Evolutionary conservation across 1,284 basidiomycete genomes (phyloP), one percentile per base, ranked within the genome.

Genomic region (Rhodotorula sp.): DNA sequence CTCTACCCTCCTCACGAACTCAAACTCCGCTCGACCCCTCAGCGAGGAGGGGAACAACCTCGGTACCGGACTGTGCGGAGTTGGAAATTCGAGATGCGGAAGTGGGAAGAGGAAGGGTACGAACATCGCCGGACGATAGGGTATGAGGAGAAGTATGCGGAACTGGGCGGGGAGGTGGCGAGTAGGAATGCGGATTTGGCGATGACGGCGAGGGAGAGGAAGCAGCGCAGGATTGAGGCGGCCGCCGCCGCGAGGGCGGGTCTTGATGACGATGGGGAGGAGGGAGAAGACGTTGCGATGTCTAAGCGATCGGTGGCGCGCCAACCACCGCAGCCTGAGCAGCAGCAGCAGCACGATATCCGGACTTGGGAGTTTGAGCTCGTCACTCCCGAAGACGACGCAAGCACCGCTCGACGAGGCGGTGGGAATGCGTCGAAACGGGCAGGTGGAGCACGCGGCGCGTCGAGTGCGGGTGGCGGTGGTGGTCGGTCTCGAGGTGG

Each of bases 91-190:
- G 83, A 88, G 59, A 85, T 91, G 38, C 81, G 80, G 19, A 79
- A 83, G 1, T 98, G 92, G 87, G 85, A 54, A 26, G 23, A 26
- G 52, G 21, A 86, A 61, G 93, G 91, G 0, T 98, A 97, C 78
- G 88, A 89, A 75, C 95, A 98, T 81, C 84, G 92, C 18, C 90
- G 95, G 85, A 97, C 95, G 1, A 90, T 95, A 76, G 94, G 94
- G 1, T 85, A 80, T 78, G 82, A 83, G 65, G 82, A 83, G 19
- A 23, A 26, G 52, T 54, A n/a, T 26, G 62, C 60, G 60, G 7
- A 64, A 54, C 38, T 58, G 60, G 45, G 64, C n/a, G 55, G 43
- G 21, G 38, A 43, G 38, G 38, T 10, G 38, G 38, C 38, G 38
- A 43, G 38, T 14, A 43, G 23, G 49, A 76, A 76, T 47, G 66